phyloP scores from a whole-genome alignment of 257 asterid species.

The Hygrophila difformis region DNA sequence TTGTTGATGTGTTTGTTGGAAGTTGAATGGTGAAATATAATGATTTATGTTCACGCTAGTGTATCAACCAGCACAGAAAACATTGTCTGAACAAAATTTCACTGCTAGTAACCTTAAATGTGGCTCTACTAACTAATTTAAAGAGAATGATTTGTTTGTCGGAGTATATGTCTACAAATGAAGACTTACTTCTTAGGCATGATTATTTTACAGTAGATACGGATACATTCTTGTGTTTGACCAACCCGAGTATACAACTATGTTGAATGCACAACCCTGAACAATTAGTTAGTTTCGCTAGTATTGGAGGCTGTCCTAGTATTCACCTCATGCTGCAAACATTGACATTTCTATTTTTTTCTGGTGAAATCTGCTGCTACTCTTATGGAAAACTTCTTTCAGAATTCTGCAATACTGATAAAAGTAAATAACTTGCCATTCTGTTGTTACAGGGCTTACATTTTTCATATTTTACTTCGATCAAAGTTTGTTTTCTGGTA shows the following conservation, averaged over 20 bases:
- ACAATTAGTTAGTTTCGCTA: slow-evolving; percentile 6
- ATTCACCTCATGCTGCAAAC: slow-evolving; percentile 6
- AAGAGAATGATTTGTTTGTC: too few relatives aligned
- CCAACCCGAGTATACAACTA: slow-evolving; percentile 13
- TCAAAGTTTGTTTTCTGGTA: too few relatives aligned
- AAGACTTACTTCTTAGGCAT: slow-evolving; percentile 10
- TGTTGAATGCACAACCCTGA: neutral
- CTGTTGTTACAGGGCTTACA: neutral
- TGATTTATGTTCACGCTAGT: too few relatives aligned
- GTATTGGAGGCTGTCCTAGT: neutral
- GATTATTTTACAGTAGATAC: slow-evolving; percentile 2
- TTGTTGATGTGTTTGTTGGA: too few relatives aligned
- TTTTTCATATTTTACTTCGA: too few relatives aligned
- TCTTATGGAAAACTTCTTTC: slow-evolving; percentile 4
- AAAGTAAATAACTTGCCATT: slow-evolving; percentile 1
- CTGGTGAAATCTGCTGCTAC: too few relatives aligned
- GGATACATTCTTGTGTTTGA: slow-evolving; percentile 11
- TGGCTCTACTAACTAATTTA: too few relatives aligned
- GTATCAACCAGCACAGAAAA: too few relatives aligned
- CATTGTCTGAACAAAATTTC: too few relatives aligned
- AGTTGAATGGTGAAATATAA: too few relatives aligned
- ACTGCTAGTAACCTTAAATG: too few relatives aligned
- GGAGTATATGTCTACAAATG: neutral
- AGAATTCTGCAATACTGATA: neutral
- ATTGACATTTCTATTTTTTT: neutral